phyloP scores from a whole-genome alignment of 1,284 basidiomycete genomes.

The Ustilago trichophora region DNA sequence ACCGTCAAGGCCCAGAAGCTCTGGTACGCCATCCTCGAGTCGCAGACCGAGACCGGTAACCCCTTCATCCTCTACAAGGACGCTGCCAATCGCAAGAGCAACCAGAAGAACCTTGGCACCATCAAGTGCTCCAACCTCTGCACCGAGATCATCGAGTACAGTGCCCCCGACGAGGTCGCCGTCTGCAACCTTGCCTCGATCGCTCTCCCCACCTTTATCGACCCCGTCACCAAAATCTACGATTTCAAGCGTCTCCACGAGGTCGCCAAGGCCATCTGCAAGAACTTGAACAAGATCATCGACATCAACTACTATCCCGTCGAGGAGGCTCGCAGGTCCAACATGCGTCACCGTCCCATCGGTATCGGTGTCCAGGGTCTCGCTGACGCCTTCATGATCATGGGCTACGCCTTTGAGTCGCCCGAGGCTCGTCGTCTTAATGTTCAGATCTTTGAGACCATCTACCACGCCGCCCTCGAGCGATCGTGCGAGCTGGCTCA shows the following conservation, averaged over 20 bases:
- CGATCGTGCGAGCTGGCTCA: conserved; percentile 89
- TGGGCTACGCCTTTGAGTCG: conserved; percentile 95
- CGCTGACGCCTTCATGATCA: conserved; percentile 97
- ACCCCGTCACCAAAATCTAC: conserved; percentile 68
- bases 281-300: conserved; percentile 92
- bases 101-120: conserved; percentile 97
- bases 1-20: conserved; percentile 95
- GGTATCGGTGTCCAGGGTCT: conserved; percentile 98
- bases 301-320: conserved; percentile 93
- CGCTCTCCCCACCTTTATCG: conserved; percentile 77
- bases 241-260: conserved; percentile 96
- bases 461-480: conserved; percentile 95
- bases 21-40: conserved; percentile 96
- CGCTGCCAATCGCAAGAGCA: conserved; percentile 70
- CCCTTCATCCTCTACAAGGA: conserved; percentile 98
- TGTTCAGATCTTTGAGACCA: conserved; percentile 97
- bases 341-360: conserved; percentile 97
- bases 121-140: conserved; percentile 99
- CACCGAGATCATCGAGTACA: conserved; percentile 99
- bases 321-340: conserved; percentile 86
- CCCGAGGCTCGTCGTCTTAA: conserved; percentile 87
- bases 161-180: conserved; percentile 94
- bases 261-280: conserved; percentile 76
- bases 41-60: conserved; percentile 96
- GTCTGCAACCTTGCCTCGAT: conserved; percentile 99